Evolutionary conservation across 2,329 filamentous ascomycete species (phyloP), one percentile per base, ranked within the genome.

Genomic region (Emmonsiellopsis sp.): DNA sequence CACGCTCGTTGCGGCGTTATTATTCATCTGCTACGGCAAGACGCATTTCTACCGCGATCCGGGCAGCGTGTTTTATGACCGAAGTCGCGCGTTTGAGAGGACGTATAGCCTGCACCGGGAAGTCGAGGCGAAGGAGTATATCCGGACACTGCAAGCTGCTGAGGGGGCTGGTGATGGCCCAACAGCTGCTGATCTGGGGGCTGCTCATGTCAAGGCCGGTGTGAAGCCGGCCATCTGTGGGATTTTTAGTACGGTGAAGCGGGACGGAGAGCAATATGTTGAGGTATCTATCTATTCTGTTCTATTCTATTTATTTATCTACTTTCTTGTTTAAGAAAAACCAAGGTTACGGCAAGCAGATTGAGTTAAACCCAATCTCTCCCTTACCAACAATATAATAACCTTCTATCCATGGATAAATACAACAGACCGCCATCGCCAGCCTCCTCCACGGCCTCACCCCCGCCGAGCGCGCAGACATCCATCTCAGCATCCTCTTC

Each of bases 381-480:
- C 2, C 21, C 21, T 27, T 5, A 27, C 21, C 21, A 17, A 17
- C 17, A 17, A 17, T 17, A 27, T 27, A 27, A 27, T 27, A 27
- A 27, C 21, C 17, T 17, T 17, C 17, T 17, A 27, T 3, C 21
- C 21, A 27, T 27, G 21, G 21, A 27, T 27, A 27, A 27, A 27
- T 27, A 3, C 21, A 27, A 27, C 8, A 45, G 43, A 45, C 46
- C n/a, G 57, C 57, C 6, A 46, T 60, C 37, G 59, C 51, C 13
- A 55, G 53, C 6, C 42, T 64, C 56, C 39, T 64, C 6, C 56
- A 57, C 13, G 57, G 58, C 5, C 53, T 64, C 31, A 61, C 57
- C 9, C 40, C 27, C 6, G 55, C 55, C 33, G 61, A 64, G 52
- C 54, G 62, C 39, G 46, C 44, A 17, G 58, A 55, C 11, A 27